phyloP scores from a whole-genome alignment of 1,139 yeast species.

The Suzukiozyma palmioleophila region DNA sequence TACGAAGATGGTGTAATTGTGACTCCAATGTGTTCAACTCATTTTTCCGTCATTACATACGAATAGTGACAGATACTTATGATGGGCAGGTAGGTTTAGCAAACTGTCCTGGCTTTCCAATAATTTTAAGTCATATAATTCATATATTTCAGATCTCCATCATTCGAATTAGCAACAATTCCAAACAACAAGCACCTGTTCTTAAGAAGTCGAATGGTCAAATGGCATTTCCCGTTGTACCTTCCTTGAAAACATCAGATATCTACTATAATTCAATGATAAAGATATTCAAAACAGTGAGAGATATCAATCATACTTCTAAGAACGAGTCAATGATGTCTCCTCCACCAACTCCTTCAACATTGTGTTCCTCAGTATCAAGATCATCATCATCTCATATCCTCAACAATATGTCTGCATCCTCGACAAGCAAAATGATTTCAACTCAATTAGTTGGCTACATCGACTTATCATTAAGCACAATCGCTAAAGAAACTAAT shows the following conservation, averaged over 20 bases:
- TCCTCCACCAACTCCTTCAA: conserved; percentile 12
- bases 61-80: conserved; percentile 9
- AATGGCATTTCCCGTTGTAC: conserved; percentile 10
- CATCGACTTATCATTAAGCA: conserved; percentile 30
- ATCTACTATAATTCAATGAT: conserved; percentile 34
- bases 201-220: conserved; percentile 5
- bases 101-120: conserved; percentile 32
- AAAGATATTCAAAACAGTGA: conserved; percentile 40
- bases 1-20: conserved; percentile 43
- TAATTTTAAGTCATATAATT: conserved; percentile 34
- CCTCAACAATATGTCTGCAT: neutral
- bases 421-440: neutral
- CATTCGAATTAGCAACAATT: conserved; percentile 22
- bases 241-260: conserved; percentile 15
- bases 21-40: conserved; percentile 71
- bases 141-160: conserved; percentile 36
- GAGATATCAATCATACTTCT: conserved; percentile 37
- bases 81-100: conserved; percentile 9
- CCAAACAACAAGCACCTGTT: conserved; percentile 5
- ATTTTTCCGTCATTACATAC: conserved; percentile 63
- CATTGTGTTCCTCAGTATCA: conserved; percentile 2
- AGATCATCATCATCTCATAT: neutral
- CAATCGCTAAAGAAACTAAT: conserved; percentile 37
- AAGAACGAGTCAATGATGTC: conserved; percentile 7
- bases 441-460: conserved; percentile 11